Percentiles rank a stretch among this genome's conserved stretches.
phyloP scores from a whole-genome alignment of 164 flowering plant genomes.

The Euptelea pleiosperma region DNA sequence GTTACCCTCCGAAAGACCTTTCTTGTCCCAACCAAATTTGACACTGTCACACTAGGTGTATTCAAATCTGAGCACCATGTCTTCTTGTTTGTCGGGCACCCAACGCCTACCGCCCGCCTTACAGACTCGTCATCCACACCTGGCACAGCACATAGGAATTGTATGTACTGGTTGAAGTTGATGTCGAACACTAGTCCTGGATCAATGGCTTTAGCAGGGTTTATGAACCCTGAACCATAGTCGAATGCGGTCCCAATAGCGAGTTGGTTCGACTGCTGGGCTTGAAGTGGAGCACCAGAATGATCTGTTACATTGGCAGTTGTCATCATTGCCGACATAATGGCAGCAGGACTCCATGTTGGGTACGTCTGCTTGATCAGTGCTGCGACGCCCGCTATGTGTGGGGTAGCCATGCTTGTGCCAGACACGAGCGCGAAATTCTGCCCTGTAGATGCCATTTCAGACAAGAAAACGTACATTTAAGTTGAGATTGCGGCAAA shows the following conservation, averaged over 20 bases:
- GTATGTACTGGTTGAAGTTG: conserved; percentile 35
- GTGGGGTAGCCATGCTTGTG: conserved; percentile 70
- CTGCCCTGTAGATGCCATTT: conserved; percentile 30
- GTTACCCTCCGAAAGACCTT: conserved; percentile 38
- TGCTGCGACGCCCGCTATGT: conserved; percentile 58
- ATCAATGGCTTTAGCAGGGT: conserved; percentile 42
- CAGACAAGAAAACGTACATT: background rate
- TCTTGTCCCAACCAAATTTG: conserved; percentile 50
- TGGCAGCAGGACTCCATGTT: conserved; percentile 49
- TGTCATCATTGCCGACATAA: conserved; percentile 59
- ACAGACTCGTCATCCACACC: conserved; percentile 49
- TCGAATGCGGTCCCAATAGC: conserved; percentile 39
- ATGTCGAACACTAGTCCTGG: conserved; percentile 47
- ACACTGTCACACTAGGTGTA: conserved; percentile 42
- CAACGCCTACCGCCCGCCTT: conserved; percentile 42
- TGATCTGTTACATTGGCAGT: conserved; percentile 35
- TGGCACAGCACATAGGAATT: conserved; percentile 57
- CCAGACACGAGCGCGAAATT: conserved; percentile 53
- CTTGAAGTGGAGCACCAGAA: conserved; percentile 37
- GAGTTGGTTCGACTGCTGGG: conserved; percentile 33
- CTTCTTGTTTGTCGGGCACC: conserved; percentile 29
- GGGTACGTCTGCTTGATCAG: conserved; percentile 57
- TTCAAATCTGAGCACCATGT: conserved; percentile 58
- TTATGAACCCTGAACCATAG: conserved; percentile 38
- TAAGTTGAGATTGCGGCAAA: background rate